These are phyloP conservation scores for Leucogyrophana mollusca DNA, from an alignment of 768 basidiomycete species.

Conservation along the genomic window DNA sequence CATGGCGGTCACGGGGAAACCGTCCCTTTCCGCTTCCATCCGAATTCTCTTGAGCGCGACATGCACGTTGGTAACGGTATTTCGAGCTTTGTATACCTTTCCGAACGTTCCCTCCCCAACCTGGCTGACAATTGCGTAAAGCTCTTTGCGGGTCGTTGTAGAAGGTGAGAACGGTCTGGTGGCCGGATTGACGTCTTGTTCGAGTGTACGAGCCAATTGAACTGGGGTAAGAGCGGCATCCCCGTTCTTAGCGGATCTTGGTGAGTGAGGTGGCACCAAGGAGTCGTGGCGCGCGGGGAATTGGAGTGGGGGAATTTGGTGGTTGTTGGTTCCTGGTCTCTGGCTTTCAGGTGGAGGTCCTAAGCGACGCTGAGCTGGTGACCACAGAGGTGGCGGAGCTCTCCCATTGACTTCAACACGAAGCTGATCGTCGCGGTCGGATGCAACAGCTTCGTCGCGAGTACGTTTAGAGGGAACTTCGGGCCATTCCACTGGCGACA, in stretches of 20 bases:
- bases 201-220: conserved; percentile 17
- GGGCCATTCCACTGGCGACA: conserved; percentile 7
- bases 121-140: conserved; percentile 87
- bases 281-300: conserved; percentile 16
- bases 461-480: conserved; percentile 27
- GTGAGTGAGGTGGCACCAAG: conserved; percentile 18
- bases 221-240: conserved; percentile 18
- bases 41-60: conserved; percentile 96
- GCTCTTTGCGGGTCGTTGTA: conserved; percentile 40
- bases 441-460: conserved; percentile 15
- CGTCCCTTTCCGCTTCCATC: conserved; percentile 97
- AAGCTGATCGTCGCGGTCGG: conserved; percentile 20
- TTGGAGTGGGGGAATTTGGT: too few relatives aligned
- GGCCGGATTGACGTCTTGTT: conserved; percentile 19
- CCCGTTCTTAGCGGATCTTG: conserved; percentile 19
- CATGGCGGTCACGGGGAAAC: conserved; percentile 99
- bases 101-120: conserved; percentile 99
- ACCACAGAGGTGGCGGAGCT: too few relatives aligned
- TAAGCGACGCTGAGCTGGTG: too few relatives aligned
- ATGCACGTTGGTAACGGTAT: conserved; percentile 67
- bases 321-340: background rate
- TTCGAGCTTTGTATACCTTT: conserved; percentile 95
- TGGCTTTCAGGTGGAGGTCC: background rate
- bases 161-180: conserved; percentile 29
- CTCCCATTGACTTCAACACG: background rate